Percentiles rank a stretch among this genome's conserved stretches.
Evolutionary conservation across 768 basidiomycete species (phyloP).

Genomic region (Phylloporus sp.): DNA sequence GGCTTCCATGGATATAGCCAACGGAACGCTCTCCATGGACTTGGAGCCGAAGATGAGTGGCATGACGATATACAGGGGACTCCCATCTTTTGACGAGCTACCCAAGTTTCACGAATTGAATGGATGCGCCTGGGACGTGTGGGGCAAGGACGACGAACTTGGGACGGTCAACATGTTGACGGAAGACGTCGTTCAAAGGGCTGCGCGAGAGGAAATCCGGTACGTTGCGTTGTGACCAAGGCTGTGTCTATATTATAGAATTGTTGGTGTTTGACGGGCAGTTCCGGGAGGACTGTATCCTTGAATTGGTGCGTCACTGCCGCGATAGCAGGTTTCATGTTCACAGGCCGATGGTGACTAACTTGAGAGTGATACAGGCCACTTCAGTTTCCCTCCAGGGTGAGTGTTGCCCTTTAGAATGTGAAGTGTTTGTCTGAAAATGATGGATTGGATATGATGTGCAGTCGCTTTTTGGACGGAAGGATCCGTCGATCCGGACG

Average conservation of each 20-base stretch:
- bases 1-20: background rate
- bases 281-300: conserved; percentile 51
- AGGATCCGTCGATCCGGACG: conserved; percentile 49
- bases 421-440: background rate
- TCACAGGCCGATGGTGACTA: too few species aligned
- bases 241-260: background rate
- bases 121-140: conserved; percentile 68
- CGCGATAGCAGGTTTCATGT: background rate
- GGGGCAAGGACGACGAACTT: conserved; percentile 62
- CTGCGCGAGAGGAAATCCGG: conserved; percentile 56
- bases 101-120: conserved; percentile 37
- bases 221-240: conserved; percentile 27
- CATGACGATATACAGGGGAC: conserved; percentile 16
- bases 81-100: conserved; percentile 48
- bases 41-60: background rate
- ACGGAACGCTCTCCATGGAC: background rate
- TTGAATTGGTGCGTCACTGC: conserved; percentile 53
- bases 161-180: conserved; percentile 68
- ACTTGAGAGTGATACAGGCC: conserved; percentile 42
- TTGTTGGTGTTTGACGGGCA: conserved; percentile 14
- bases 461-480: conserved; percentile 56
- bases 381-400: conserved; percentile 63
- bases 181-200: conserved; percentile 54
- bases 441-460: background rate
- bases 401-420: conserved; percentile 19